Percentiles rank a stretch among this genome's conserved stretches.
Conservation (phyloP, 1,284 basidiomycete species). For the Cryptococcus sp. region DNA sequence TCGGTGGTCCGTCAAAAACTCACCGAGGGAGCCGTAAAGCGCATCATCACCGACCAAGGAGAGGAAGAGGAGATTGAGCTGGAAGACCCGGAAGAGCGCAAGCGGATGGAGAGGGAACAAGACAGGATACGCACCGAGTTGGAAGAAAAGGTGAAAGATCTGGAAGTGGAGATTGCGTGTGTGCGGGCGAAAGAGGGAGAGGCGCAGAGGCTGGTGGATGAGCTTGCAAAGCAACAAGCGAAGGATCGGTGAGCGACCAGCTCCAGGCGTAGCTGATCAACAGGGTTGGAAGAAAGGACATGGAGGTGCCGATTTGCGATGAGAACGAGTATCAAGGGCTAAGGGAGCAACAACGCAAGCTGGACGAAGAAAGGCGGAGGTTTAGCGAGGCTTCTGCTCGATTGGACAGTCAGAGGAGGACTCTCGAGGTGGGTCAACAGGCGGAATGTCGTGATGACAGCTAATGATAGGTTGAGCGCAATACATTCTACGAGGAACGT, state of each 20-base stretch:
- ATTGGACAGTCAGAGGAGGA: slow-evolving; percentile 60
- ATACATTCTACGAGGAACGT: slow-evolving; percentile 61
- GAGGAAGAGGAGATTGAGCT: background rate
- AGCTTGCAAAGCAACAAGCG: slow-evolving; percentile 28
- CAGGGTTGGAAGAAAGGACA: background rate
- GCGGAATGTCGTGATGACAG: background rate
- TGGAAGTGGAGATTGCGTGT: slow-evolving; percentile 40
- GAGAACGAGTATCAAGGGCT: slow-evolving; percentile 12
- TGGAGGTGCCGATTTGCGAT: background rate
- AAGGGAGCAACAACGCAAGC: slow-evolving; percentile 36
- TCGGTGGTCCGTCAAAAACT: slow-evolving; percentile 25
- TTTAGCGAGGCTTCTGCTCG: slow-evolving; percentile 61
- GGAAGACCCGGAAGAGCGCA: slow-evolving; percentile 25
- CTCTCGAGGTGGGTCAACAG: slow-evolving; percentile 56
- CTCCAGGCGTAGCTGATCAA: background rate
- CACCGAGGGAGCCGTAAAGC: slow-evolving; percentile 8
- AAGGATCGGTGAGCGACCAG: slow-evolving; percentile 19
- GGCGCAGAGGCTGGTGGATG: slow-evolving; percentile 31
- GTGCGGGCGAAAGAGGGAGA: slow-evolving; percentile 33
- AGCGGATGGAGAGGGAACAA: slow-evolving; percentile 26
- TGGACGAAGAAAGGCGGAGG: slow-evolving; percentile 62
- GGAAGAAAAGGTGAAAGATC: slow-evolving; percentile 39
- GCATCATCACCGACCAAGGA: background rate
- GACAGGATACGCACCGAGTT: slow-evolving; percentile 26
- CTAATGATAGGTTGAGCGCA: slow-evolving; percentile 54